These are phyloP conservation scores for Verticillium klebahnii DNA, from an alignment of 2,329 filamentous ascomycete species.

Conservation along the genomic window DNA sequence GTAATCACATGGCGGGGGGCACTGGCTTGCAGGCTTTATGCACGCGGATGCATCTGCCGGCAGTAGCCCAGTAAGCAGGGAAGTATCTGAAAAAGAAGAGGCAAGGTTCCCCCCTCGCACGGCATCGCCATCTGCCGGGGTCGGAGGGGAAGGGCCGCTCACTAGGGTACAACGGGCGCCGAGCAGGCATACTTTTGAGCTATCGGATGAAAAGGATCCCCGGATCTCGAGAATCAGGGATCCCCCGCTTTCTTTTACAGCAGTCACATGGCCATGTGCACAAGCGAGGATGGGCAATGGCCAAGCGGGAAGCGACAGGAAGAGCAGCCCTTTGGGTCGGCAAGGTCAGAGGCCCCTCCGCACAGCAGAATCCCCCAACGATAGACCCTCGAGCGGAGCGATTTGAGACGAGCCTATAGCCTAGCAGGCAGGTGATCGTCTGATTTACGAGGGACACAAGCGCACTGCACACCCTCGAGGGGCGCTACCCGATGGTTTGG, in stretches of 20 bases:
- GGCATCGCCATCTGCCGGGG: neutral
- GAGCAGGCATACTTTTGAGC: neutral
- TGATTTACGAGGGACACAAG: neutral
- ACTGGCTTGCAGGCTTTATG: neutral
- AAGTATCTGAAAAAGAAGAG: neutral
- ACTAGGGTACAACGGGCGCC: no score
- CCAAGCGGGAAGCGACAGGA: neutral
- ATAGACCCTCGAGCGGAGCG: neutral
- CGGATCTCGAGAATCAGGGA: neutral
- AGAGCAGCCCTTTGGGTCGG: neutral
- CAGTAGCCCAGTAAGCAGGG: neutral
- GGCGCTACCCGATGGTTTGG: constrained; percentile 3
- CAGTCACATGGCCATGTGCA: neutral
- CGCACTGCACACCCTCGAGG: neutral
- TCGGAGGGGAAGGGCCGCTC: no score
- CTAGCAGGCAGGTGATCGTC: neutral
- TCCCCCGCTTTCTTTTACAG: neutral
- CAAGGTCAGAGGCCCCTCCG: neutral
- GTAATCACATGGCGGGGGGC: neutral
- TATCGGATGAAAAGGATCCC: neutral
- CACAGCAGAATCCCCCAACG: no score
- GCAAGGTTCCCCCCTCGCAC: neutral
- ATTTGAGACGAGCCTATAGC: neutral
- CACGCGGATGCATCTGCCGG: neutral
- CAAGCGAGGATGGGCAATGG: neutral